A percentile compares a stretch with the other conserved stretches of the same genome.
These are phyloP conservation scores for Exserohilum rostratum DNA, from an alignment of 2,329 filamentous ascomycete genomes.

Conservation along the genomic window DNA sequence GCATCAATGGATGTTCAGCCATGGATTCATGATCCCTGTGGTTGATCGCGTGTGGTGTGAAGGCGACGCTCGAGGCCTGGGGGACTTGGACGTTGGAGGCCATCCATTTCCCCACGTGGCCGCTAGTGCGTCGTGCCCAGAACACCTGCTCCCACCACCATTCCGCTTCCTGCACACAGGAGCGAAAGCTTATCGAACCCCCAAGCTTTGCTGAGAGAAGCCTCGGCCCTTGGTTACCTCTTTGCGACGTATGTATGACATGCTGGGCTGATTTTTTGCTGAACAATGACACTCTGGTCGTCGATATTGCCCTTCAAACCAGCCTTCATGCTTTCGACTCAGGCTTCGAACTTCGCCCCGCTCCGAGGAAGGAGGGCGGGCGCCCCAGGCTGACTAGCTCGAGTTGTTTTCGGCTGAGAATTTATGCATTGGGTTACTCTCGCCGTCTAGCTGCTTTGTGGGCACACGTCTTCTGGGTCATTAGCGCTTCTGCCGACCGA, in stretches of 20 bases:
- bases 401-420: not conserved
- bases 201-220: not conserved
- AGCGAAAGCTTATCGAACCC: not conserved
- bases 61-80: not conserved
- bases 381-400: not conserved
- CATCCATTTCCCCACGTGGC: slow-evolving; percentile 1
- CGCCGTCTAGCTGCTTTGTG: not conserved
- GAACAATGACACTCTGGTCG: not conserved
- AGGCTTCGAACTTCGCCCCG: not conserved
- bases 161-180: not conserved
- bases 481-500: not conserved
- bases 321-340: not conserved
- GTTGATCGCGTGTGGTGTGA: slow-evolving; percentile 6
- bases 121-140: not conserved
- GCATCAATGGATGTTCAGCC: slow-evolving; percentile 2
- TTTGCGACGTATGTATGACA: not conserved
- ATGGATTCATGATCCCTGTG: not conserved
- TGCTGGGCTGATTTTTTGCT: not conserved
- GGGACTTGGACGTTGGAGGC: not conserved
- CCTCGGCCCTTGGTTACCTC: not conserved
- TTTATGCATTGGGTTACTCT: not conserved
- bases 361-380: not conserved
- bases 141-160: not conserved
- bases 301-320: not conserved
- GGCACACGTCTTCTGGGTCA: not conserved